These are phyloP conservation scores for Lodderomyces oxycetoniae DNA, from an alignment of 1,139 yeast species.

Conservation along the genomic window DNA sequence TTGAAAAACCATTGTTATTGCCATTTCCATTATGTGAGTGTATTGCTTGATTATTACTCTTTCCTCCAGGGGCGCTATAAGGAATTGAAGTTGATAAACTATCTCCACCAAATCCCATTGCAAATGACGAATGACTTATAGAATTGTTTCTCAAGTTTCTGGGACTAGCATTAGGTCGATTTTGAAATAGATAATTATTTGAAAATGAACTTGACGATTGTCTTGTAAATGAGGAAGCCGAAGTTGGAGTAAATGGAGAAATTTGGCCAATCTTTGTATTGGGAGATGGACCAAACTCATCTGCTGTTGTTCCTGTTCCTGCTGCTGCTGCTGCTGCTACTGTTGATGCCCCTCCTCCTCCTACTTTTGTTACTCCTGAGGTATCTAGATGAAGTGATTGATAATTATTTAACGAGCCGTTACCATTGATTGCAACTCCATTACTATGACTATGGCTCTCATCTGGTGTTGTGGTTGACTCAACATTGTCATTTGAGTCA, in stretches of 20 bases:
- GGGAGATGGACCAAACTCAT: slow-evolving; percentile 20
- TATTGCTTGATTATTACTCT: slow-evolving; percentile 16
- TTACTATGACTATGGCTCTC: no score
- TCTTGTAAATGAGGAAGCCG: slow-evolving; percentile 15
- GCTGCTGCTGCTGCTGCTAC: slow-evolving; percentile 2
- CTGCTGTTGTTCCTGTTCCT: slow-evolving; percentile 14
- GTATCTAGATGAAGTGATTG: no score
- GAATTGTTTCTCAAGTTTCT: slow-evolving; percentile 43
- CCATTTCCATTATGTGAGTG: not conserved
- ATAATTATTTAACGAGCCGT: no score
- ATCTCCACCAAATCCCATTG: slow-evolving; percentile 28
- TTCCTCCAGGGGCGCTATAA: slow-evolving; percentile 67
- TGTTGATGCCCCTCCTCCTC: no score
- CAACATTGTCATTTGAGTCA: no score
- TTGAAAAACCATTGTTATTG: slow-evolving; percentile 5
- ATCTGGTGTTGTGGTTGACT: no score
- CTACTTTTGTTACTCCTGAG: no score
- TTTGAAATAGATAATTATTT: slow-evolving; percentile 12
- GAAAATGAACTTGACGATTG: slow-evolving; percentile 12
- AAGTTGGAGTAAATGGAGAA: slow-evolving; percentile 16
- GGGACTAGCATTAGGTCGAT: slow-evolving; percentile 26
- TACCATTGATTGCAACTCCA: no score
- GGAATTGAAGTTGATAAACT: slow-evolving; percentile 64
- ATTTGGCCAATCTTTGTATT: slow-evolving; percentile 7
- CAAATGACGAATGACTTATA: slow-evolving; percentile 39